Evolutionary conservation across 768 basidiomycete genomes (phyloP), one percentile per base, ranked within the genome.

Genomic region (Tricholoma sp.): DNA sequence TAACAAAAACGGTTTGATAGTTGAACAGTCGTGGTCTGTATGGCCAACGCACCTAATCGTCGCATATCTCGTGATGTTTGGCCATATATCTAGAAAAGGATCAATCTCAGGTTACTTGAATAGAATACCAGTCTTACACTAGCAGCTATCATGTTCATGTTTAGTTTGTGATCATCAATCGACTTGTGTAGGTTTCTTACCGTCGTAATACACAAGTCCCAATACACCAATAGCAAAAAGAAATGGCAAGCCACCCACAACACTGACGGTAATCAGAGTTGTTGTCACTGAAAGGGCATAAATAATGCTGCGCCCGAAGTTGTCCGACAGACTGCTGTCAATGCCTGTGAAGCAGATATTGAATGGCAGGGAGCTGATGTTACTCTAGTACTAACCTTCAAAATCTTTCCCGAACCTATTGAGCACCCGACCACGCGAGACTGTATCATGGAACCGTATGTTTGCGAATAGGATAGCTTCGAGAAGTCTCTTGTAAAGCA

Each of bases 381-480:
- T 17, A 6, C 10, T 10, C 24, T 13, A 17, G 13, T 36, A 15
- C 79, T 1, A 10, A 74, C 78, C 89, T 74, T 94, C 92, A 55
- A 95, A 89, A 66, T 95, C 94, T 68, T 95, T 95, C 42, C 94
- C 93, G 59, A 90, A 89, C 47, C 92, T 76, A 61, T 94, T 92
- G 36, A 94, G 70, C 9, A 91, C 73, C 2, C 93, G 83, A 5
- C 94, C 94, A 36, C 91, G 83, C 51, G 88, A 91, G 2, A 91
- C 82, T 0, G 94, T 97, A 65, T 97, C 94, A 62, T 96, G 94
- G 78, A 97, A 96, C 41, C 94, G 83, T 55, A 96, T 86, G 47
- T 91, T 83, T 7, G 94, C 91, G 64, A 94, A 94, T 1, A 97
- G 74, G 2, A 96, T 86, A 0, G 85, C 70, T 65, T 95, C 88